Conservation (phyloP, 176 grass and related monocot species). For the Eremochloa ophiuroides region DNA sequence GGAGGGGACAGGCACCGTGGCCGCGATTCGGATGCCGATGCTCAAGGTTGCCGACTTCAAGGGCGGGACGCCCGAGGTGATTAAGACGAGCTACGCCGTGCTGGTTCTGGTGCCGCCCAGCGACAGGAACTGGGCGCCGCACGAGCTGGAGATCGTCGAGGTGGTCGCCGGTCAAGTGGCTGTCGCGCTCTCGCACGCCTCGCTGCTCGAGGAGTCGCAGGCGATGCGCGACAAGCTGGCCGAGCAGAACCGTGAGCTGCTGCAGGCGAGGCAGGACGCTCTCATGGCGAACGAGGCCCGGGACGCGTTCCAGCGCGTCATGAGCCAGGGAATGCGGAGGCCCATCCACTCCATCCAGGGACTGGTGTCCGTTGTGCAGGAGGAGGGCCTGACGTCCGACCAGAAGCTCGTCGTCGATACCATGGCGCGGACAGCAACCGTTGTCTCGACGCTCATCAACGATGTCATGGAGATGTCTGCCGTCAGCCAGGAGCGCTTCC, state of each 20-base stretch:
- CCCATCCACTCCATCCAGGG: constrained; percentile 56
- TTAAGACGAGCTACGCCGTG: constrained; percentile 67
- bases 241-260: constrained; percentile 65
- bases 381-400: constrained; percentile 34
- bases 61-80: constrained; percentile 57
- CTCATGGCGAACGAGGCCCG: constrained; percentile 62
- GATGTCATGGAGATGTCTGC: constrained; percentile 57
- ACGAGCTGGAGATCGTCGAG: constrained; percentile 76
- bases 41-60: constrained; percentile 70
- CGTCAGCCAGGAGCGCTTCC: constrained; percentile 39
- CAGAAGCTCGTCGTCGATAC: constrained; percentile 43
- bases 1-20: constrained; percentile 50
- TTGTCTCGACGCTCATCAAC: constrained; percentile 55
- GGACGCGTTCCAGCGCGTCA: constrained; percentile 49
- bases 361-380: constrained; percentile 54
- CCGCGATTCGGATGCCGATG: constrained; percentile 84
- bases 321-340: constrained; percentile 56
- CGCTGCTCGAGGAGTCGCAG: constrained; percentile 67
- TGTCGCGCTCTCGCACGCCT: constrained; percentile 71
- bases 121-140: constrained; percentile 47
- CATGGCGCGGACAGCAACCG: constrained; percentile 32
- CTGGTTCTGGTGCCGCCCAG: constrained; percentile 63
- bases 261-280: constrained; percentile 42
- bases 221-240: constrained; percentile 60
- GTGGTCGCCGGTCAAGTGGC: constrained; percentile 89